phyloP scores from a whole-genome alignment of 768 basidiomycete genomes.

The Obba rivulosa region DNA sequence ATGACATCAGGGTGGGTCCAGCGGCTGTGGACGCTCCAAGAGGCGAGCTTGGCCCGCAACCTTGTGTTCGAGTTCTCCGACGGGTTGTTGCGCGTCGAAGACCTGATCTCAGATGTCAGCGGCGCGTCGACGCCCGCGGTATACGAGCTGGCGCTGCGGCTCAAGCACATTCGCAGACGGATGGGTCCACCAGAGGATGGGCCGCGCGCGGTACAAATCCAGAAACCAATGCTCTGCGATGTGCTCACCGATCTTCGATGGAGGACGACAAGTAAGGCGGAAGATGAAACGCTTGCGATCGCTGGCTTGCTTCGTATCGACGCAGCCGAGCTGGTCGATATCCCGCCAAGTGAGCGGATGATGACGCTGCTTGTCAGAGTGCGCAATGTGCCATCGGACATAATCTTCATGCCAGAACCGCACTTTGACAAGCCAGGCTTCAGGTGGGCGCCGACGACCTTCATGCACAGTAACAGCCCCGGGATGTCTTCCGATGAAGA shows the following conservation, averaged over 20 bases:
- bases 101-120: no score
- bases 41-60: constrained; percentile 4
- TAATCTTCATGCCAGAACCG: neutral
- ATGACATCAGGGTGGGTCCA: constrained; percentile 8
- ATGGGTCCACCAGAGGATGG: no score
- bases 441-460: no score
- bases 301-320: constrained; percentile 1
- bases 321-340: neutral
- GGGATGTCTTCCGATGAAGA: no score
- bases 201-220: no score
- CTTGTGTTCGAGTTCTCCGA: constrained; percentile 6
- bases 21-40: constrained; percentile 9
- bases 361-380: neutral
- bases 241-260: no score
- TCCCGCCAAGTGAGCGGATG: constrained; percentile 1
- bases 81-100: neutral
- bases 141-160: no score
- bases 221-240: no score
- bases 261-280: constrained; percentile 3
- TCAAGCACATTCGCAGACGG: no score
- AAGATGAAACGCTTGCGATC: constrained; percentile 4
- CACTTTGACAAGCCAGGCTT: no score
- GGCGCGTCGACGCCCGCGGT: no score
- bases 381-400: neutral
- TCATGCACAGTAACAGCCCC: no score